phyloP scores from a whole-genome alignment of 2,329 filamentous ascomycete genomes.

The Aureobasidium sp. region DNA sequence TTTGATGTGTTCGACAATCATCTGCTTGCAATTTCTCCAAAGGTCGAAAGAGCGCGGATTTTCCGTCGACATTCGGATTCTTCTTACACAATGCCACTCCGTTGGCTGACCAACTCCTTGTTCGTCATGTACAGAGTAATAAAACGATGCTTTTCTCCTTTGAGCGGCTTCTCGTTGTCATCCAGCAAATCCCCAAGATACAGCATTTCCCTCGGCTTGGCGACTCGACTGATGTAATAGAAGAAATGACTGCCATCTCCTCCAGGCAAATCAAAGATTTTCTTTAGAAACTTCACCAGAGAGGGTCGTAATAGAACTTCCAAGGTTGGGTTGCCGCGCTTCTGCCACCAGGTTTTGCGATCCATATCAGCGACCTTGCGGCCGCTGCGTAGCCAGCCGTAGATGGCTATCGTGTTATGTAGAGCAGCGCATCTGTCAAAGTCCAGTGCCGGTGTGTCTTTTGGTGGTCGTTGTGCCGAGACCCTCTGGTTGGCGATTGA shows the following conservation, averaged over 20 bases:
- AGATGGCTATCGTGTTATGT: constrained; percentile 26
- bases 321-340: constrained; percentile 20
- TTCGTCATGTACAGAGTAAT: constrained; percentile 23
- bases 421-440: constrained; percentile 25
- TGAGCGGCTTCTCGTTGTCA: constrained; percentile 19
- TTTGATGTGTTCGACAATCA: neutral
- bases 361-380: constrained; percentile 22
- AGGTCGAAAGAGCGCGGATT: neutral
- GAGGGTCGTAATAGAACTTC: constrained; percentile 20
- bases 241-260: constrained; percentile 20
- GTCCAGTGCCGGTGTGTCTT: constrained; percentile 19
- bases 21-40: neutral
- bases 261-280: constrained; percentile 24
- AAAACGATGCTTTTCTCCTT: constrained; percentile 22
- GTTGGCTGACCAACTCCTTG: constrained; percentile 22
- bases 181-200: constrained; percentile 22
- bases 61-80: neutral
- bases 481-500: constrained; percentile 24
- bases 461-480: constrained; percentile 18
- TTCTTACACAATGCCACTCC: constrained; percentile 23
- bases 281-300: constrained; percentile 22
- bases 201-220: constrained; percentile 21
- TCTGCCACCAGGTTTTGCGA: constrained; percentile 25
- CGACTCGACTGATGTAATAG: constrained; percentile 24
- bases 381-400: constrained; percentile 26